Evolutionary conservation across 768 basidiomycete genomes (phyloP).

Genomic region (Ramaria sp.): DNA sequence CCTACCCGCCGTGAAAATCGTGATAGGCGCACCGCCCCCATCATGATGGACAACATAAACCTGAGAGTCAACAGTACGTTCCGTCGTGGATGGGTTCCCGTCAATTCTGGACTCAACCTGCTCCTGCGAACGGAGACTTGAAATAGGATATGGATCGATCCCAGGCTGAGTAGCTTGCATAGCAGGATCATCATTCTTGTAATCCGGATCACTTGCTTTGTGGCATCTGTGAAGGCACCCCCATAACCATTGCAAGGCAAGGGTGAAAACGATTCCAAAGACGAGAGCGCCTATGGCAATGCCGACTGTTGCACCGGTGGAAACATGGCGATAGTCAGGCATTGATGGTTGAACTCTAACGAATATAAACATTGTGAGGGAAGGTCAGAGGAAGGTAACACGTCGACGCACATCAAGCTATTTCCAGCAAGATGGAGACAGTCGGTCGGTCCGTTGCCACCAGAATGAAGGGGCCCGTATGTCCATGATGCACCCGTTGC

Average conservation of each 20-base stretch:
- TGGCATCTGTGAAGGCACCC: background rate
- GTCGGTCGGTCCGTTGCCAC: conserved; percentile 1
- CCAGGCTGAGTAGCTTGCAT: conserved; percentile 3
- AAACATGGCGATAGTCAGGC: conserved; percentile 10
- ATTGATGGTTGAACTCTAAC: conserved; percentile 8
- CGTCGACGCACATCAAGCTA: background rate
- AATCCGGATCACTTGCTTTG: background rate
- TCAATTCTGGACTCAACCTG: background rate
- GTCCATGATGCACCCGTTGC: background rate
- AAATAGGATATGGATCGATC: background rate
- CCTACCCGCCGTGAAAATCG: background rate
- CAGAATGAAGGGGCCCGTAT: background rate
- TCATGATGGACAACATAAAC: conserved; percentile 4
- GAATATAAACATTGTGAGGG: background rate
- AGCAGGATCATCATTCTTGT: background rate
- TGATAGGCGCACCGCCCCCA: background rate
- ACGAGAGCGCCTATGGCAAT: conserved; percentile 13
- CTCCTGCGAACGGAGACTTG: background rate
- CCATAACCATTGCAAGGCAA: conserved; percentile 5
- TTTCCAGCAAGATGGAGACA: background rate
- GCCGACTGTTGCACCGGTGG: conserved; percentile 16
- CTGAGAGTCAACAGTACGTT: background rate
- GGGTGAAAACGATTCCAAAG: conserved; percentile 9
- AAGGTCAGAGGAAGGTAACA: conserved; percentile 3
- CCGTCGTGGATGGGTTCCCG: background rate